A percentile compares a stretch with the other conserved stretches of the same genome.
phyloP scores from a whole-genome alignment of 306 rosid species.

The Malus sieversii region DNA sequence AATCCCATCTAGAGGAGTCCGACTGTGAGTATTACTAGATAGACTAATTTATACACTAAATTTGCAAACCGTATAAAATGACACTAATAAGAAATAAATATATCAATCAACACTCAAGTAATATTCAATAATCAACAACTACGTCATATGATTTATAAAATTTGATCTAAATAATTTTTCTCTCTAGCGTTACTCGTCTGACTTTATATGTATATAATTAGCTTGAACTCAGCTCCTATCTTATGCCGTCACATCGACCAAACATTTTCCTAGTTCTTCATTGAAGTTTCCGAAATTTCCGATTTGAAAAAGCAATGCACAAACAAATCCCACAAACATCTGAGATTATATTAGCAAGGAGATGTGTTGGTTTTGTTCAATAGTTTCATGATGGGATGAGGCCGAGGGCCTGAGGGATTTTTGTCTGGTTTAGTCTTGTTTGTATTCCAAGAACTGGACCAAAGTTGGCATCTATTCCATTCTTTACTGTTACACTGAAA shows the following conservation, averaged over 20 bases:
- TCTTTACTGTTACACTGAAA: conserved; percentile 6
- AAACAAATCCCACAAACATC: neutral
- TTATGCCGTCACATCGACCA: neutral
- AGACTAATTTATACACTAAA: no score
- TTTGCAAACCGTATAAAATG: no score
- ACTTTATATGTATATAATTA: no score
- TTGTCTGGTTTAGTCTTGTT: conserved; percentile 39
- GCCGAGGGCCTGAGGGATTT: neutral
- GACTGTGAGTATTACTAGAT: no score
- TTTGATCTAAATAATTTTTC: no score
- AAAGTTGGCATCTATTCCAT: conserved; percentile 17
- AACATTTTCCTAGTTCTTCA: neutral
- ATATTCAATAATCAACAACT: no score
- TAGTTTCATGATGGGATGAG: conserved; percentile 16
- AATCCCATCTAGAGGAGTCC: no score
- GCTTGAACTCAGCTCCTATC: neutral
- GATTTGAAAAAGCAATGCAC: neutral
- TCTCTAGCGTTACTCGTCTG: no score
- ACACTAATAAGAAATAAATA: no score
- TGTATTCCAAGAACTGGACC: conserved; percentile 24
- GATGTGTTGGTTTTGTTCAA: conserved; percentile 7
- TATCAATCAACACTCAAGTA: no score
- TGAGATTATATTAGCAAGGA: neutral
- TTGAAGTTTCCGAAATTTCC: neutral
- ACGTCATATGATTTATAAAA: no score